Evolutionary conservation across 2,329 filamentous ascomycete genomes (phyloP), one percentile per base, ranked within the genome.

Genomic region (Akanthomyces dipterigenus): DNA sequence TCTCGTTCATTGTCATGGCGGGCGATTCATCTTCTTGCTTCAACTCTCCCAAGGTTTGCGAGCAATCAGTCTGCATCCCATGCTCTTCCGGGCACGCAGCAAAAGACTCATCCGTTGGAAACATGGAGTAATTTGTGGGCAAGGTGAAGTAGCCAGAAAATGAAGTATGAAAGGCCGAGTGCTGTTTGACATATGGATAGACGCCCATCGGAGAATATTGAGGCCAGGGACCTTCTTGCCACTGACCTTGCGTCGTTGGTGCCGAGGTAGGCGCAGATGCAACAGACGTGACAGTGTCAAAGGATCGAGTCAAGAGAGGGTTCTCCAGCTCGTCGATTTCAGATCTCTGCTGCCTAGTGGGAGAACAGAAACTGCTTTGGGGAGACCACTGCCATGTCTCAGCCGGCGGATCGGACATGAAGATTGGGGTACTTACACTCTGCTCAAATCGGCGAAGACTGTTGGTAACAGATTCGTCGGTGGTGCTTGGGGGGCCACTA

Each of bases 401-500:
- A 60, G 49, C 16, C 8, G 22, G n/a, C 4, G 20, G 1, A 1
- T 4, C 22, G 3, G 34, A 8, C 22, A 36, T 8, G 3, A 18
- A 11, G 6, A 14, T 34, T 8, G n/a, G 28, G 24, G 24, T 8
- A 40, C 58, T 54, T 55, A 60, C 58, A 54, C 28, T 60, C 24
- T 60, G 58, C 16, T 60, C 49, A 28, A 54, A 60, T 24, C 36
- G 26, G 42, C 38, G 42, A 16, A 54, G 38, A 22, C 49, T 54
- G 12, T 60, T 48, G 40, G 57, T 46, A 12, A 60, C 26, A 60
- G 57, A 60, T 42, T 60, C 58, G 12, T 60, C 50, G 6, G 58
- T 38, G 18, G 38, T 42, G 7, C 58, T 54, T 2, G 58, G 58
- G 1, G 58, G 43, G 18, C 50, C 28, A 24, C 42, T 60, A 11